Conservation (phyloP, 208 protist species). For the Novymonas esmeraldas region DNA sequence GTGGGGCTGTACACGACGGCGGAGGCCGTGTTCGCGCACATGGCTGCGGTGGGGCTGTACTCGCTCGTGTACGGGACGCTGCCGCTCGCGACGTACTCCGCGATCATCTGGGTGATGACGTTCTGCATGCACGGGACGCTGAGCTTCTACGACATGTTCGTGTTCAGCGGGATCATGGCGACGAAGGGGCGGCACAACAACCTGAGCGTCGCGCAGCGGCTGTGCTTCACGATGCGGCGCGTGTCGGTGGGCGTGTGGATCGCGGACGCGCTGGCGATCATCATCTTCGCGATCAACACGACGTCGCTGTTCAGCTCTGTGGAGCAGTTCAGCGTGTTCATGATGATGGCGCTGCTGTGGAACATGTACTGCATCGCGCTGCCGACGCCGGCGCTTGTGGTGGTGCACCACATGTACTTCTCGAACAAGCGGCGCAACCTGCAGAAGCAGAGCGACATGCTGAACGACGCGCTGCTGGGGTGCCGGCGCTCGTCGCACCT, state of each 20-base stretch:
- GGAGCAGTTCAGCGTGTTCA: constrained; percentile 56
- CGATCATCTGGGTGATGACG: constrained; percentile 53
- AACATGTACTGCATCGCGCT: constrained; percentile 61
- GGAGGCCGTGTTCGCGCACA: constrained; percentile 41
- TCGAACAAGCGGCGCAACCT: constrained; percentile 43
- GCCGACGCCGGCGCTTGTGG: constrained; percentile 52
- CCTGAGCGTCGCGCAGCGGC: constrained; percentile 62
- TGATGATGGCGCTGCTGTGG: constrained; percentile 57
- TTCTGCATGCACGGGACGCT: constrained; percentile 65
- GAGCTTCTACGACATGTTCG: constrained; percentile 71
- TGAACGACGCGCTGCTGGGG: constrained; percentile 26
- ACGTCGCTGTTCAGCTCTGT: constrained; percentile 53
- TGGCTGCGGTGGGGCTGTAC: constrained; percentile 46
- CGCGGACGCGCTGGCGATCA: constrained; percentile 49
- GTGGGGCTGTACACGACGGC: constrained; percentile 44
- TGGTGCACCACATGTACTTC: constrained; percentile 65
- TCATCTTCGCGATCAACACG: constrained; percentile 63
- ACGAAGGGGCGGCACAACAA: constrained; percentile 65
- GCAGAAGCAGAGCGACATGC: constrained; percentile 52
- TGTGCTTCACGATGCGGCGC: constrained; percentile 57
- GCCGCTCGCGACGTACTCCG: constrained; percentile 46
- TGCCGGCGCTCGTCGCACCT: constrained; percentile 32
- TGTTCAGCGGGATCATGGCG: constrained; percentile 58
- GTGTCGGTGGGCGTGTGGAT: constrained; percentile 43
- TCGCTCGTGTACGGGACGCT: constrained; percentile 37